phyloP scores from a whole-genome alignment of 257 asterid genomes.

The Petunia axillaris region DNA sequence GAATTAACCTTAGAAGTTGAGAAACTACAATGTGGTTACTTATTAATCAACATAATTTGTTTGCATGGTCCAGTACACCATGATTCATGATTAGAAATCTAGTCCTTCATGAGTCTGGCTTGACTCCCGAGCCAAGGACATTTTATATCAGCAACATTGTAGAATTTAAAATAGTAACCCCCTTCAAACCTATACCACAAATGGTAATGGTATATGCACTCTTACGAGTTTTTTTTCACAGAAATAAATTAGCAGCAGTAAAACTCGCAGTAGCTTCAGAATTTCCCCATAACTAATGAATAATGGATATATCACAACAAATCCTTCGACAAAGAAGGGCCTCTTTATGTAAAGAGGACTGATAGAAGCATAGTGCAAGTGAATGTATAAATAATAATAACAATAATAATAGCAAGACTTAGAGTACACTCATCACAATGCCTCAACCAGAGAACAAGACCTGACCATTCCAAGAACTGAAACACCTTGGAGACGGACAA shows the following conservation, averaged over 20 bases:
- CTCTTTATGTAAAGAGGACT: not conserved
- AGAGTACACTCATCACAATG: not conserved
- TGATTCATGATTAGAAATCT: too few species aligned
- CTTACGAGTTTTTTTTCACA: too few species aligned
- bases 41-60: too few species aligned
- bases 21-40: too few species aligned
- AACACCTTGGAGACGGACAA: conserved; percentile 15
- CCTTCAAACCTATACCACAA: too few species aligned
- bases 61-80: too few species aligned
- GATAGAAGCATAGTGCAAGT: not conserved
- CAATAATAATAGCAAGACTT: not conserved
- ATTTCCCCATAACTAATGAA: conserved; percentile 19
- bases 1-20: too few species aligned
- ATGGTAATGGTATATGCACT: too few species aligned
- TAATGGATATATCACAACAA: conserved; percentile 1
- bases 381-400: not conserved
- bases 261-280: not conserved
- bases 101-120: too few species aligned
- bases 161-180: too few species aligned
- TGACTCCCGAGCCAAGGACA: too few species aligned
- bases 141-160: too few species aligned
- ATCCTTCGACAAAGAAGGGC: not conserved
- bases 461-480: conserved; percentile 17
- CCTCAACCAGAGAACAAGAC: conserved; percentile 22
- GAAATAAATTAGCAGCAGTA: not conserved